Evolutionary conservation across 306 rosid species (phyloP).

Genomic region (Rosa multiflora): DNA sequence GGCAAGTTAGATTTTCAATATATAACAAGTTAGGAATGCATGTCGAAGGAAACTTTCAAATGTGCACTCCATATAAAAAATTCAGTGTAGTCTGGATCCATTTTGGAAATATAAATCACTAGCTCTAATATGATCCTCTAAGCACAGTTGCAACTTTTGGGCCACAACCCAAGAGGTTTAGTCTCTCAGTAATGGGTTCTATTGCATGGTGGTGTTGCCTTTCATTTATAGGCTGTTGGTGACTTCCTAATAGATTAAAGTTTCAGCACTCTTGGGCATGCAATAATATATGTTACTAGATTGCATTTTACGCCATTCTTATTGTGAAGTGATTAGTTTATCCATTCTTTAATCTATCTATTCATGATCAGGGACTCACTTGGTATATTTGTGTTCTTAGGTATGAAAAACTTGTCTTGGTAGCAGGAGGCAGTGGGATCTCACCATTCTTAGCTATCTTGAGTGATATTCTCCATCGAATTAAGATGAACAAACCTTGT

Average conservation of each 20-base stretch:
- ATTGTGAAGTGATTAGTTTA: background rate
- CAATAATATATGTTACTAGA: background rate
- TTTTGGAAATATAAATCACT: background rate
- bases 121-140: background rate
- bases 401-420: conserved; percentile 58
- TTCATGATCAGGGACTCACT: background rate
- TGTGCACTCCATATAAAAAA: background rate
- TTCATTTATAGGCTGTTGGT: background rate
- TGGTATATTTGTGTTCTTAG: conserved; percentile 32
- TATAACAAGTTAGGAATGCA: background rate
- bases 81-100: background rate
- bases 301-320: background rate
- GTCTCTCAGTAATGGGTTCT: background rate
- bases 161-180: background rate
- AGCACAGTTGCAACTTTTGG: background rate
- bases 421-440: conserved; percentile 74
- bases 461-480: conserved; percentile 64
- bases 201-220: background rate
- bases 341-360: background rate
- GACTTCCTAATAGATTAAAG: background rate
- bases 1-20: background rate
- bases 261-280: background rate
- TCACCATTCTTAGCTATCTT: conserved; percentile 68
- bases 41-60: background rate
- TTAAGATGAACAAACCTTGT: conserved; percentile 49